A percentile compares a stretch with the other conserved stretches of the same genome.
Evolutionary conservation across 2,329 filamentous ascomycete genomes (phyloP).

Genomic region (Claviceps spartinae): DNA sequence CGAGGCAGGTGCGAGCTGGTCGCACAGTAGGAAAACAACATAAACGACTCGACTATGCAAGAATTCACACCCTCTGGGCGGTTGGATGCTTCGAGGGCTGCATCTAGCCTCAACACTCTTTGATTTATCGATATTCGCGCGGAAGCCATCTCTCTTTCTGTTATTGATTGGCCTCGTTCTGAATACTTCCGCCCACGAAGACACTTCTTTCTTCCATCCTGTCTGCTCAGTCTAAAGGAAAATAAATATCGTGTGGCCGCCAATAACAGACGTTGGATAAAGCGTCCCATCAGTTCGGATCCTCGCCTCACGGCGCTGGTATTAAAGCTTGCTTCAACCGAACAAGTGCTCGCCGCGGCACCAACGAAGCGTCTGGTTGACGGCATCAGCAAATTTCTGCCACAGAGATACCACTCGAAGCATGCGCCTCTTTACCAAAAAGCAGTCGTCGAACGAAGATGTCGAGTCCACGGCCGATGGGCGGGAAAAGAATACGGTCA

Average conservation of each 20-base stretch:
- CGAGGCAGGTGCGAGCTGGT: too few species aligned
- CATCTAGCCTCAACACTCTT: too few species aligned
- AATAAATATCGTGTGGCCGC: background rate
- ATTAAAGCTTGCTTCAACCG: background rate
- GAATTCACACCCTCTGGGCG: too few species aligned
- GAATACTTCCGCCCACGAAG: too few species aligned
- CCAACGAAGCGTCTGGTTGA: background rate
- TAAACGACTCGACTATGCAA: too few species aligned
- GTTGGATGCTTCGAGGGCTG: too few species aligned
- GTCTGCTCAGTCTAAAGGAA: background rate
- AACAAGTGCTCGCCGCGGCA: background rate
- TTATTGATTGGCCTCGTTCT: too few species aligned
- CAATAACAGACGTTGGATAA: background rate
- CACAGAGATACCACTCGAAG: background rate
- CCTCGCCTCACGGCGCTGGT: background rate
- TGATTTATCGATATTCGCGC: too few species aligned
- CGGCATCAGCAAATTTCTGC: background rate
- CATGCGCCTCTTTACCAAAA: background rate
- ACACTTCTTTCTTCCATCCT: background rate
- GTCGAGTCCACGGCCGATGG: background rate
- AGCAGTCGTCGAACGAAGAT: background rate
- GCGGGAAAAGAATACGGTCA: too few species aligned
- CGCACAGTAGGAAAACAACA: too few species aligned
- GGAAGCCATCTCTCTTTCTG: too few species aligned
- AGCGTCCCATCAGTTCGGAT: background rate